These are phyloP conservation scores for Coemansia umbellata DNA, from an alignment of 192 early-diverging fungal genomes.

Conservation along the genomic window DNA sequence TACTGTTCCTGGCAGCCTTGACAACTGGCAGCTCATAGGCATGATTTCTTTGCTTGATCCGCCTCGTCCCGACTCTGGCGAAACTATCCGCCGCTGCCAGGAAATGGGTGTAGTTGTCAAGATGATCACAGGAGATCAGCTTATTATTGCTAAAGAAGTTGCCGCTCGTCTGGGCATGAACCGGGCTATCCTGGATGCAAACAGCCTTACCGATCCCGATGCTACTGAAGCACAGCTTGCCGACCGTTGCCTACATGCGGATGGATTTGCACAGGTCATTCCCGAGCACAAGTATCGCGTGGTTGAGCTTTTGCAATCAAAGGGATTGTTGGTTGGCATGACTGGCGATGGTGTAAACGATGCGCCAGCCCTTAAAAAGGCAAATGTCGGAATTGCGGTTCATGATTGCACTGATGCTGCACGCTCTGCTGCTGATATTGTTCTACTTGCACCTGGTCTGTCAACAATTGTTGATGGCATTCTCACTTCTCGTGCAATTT, in stretches of 20 bases:
- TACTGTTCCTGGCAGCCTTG: slow-evolving; percentile 62
- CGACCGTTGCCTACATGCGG: slow-evolving; percentile 78
- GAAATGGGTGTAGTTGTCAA: slow-evolving; percentile 88
- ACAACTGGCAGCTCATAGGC: slow-evolving; percentile 76
- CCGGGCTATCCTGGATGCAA: slow-evolving; percentile 85
- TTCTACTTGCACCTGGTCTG: slow-evolving; percentile 82
- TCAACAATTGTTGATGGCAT: slow-evolving; percentile 93
- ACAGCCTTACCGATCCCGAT: slow-evolving; percentile 73
- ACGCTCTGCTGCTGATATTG: slow-evolving; percentile 93
- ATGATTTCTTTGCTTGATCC: slow-evolving; percentile 91
- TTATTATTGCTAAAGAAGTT: slow-evolving; percentile 91
- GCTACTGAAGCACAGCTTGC: slow-evolving; percentile 78
- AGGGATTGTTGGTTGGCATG: slow-evolving; percentile 86
- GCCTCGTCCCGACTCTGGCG: slow-evolving; percentile 81
- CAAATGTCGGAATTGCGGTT: slow-evolving; percentile 96
- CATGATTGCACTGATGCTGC: slow-evolving; percentile 95
- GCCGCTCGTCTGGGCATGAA: slow-evolving; percentile 88
- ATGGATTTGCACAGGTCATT: slow-evolving; percentile 97
- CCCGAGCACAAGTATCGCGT: slow-evolving; percentile 98
- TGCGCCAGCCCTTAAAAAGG: slow-evolving; percentile 96
- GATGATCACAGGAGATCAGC: slow-evolving; percentile 97
- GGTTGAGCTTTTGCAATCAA: slow-evolving; percentile 91
- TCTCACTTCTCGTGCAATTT: slow-evolving; percentile 85
- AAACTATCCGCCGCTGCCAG: slow-evolving; percentile 81
- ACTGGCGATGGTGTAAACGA: slow-evolving; percentile 98